phyloP scores from a whole-genome alignment of 2,329 filamentous ascomycete species.

The Periconia sp. region DNA sequence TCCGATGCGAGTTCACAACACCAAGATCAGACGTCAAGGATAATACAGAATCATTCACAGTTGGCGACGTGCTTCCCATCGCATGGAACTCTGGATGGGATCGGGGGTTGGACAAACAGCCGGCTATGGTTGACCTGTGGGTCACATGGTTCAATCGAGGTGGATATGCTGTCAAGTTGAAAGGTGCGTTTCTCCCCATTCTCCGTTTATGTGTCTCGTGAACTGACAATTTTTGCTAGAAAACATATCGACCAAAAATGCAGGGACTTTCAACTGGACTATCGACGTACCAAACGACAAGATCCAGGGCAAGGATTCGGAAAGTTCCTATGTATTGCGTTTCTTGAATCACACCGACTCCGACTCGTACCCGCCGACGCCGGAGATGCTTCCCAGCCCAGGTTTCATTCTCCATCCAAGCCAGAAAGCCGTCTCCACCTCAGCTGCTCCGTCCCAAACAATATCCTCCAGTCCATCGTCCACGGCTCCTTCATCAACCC shows the following conservation, averaged over 20 bases:
- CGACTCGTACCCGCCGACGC: not conserved
- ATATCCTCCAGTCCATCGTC: not conserved
- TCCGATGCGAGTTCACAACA: not conserved
- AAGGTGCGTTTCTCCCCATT: not conserved
- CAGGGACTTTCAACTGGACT: constrained; percentile 2
- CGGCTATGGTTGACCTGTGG: not conserved
- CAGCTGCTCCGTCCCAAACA: not conserved
- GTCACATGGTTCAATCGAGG: not conserved
- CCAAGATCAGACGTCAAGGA: not conserved
- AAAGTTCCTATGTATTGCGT: not conserved
- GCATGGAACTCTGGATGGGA: constrained; percentile 3
- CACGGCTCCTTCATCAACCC: not conserved
- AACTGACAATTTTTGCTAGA: not conserved
- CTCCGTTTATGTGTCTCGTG: not conserved
- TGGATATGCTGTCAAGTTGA: not conserved
- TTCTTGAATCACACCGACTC: not conserved
- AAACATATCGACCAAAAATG: not conserved
- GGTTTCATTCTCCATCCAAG: constrained; percentile 1
- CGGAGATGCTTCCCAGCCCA: not conserved
- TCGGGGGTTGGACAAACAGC: not conserved
- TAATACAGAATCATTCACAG: not conserved
- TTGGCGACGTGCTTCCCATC: not conserved
- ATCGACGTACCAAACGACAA: constrained; percentile 1
- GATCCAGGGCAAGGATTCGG: not conserved
- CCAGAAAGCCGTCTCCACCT: not conserved